Evolutionary conservation across 257 asterid species (phyloP).

Genomic region (Solanum sitiens): DNA sequence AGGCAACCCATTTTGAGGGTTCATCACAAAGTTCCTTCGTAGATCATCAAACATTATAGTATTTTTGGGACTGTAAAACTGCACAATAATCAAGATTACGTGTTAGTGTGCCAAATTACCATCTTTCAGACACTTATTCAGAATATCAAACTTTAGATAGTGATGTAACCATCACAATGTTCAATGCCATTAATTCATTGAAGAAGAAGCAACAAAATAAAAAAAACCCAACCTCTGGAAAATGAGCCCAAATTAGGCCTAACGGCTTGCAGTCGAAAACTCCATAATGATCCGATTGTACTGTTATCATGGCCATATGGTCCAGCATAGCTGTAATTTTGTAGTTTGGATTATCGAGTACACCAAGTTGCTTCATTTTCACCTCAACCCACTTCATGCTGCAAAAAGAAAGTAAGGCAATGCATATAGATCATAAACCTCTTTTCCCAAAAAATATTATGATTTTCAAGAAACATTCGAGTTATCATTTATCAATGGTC

Average conservation of each 20-base stretch:
- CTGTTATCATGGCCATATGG: conserved; percentile 87
- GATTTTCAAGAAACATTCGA: neutral
- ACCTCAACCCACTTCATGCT: conserved; percentile 97
- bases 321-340: conserved; percentile 88
- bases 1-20: conserved; percentile 79
- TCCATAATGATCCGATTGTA: conserved; percentile 74
- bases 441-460: neutral
- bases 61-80: conserved; percentile 68
- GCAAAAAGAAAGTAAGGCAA: conserved; percentile 12
- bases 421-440: neutral
- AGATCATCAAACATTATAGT: conserved; percentile 95
- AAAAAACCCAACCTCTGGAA: conserved; percentile 53
- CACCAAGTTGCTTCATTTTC: conserved; percentile 95
- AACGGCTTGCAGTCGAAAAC: conserved; percentile 89
- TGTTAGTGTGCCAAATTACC: neutral
- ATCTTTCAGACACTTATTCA: neutral
- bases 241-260: conserved; percentile 87
- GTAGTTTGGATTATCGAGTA: conserved; percentile 65
- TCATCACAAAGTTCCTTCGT: conserved; percentile 91
- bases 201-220: neutral
- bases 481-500: conserved; percentile 2
- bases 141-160: neutral
- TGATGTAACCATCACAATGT: neutral
- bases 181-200: neutral
- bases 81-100: conserved; percentile 9